phyloP scores from a whole-genome alignment of 495 filamentous ascomycete genomes.

The Aspergillus bertholletiae region DNA sequence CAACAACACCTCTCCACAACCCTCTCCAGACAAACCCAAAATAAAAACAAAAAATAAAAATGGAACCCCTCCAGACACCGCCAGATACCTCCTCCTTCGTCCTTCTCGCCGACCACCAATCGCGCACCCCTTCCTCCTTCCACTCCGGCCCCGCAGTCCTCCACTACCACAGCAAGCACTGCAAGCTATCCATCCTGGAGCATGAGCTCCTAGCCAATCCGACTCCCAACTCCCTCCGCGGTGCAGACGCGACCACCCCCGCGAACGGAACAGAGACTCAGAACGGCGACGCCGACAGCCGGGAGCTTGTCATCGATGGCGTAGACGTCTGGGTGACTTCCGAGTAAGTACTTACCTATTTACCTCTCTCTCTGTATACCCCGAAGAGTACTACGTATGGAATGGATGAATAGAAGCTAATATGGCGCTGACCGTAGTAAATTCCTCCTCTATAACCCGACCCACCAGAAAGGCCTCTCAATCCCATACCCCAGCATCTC shows the following conservation, averaged over 20 bases:
- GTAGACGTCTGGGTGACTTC: conserved; percentile 79
- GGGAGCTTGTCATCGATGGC: conserved; percentile 38
- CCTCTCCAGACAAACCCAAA: not conserved
- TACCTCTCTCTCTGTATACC: no score
- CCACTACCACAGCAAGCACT: conserved; percentile 63
- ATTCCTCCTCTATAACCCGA: conserved; percentile 66
- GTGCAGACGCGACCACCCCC: conserved; percentile 7
- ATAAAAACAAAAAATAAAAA: conserved; percentile 14
- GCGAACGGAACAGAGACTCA: conserved; percentile 18
- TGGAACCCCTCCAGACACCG: conserved; percentile 47
- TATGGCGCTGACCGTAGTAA: no score
- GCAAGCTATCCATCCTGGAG: conserved; percentile 54
- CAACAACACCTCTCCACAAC: conserved; percentile 1
- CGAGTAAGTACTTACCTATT: conserved; percentile 49
- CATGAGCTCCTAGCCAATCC: conserved; percentile 34
- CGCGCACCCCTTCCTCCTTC: conserved; percentile 81
- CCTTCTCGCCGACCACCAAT: conserved; percentile 73
- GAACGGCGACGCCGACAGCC: conserved; percentile 33
- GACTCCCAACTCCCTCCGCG: conserved; percentile 28
- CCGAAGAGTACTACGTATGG: no score
- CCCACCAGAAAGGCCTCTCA: conserved; percentile 58
- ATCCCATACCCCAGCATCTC: conserved; percentile 88
- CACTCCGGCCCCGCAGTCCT: conserved; percentile 75
- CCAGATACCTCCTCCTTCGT: conserved; percentile 61
- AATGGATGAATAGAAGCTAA: no score